Conservation (phyloP, 1,284 basidiomycete species). For the Heterobasidion annosum region DNA sequence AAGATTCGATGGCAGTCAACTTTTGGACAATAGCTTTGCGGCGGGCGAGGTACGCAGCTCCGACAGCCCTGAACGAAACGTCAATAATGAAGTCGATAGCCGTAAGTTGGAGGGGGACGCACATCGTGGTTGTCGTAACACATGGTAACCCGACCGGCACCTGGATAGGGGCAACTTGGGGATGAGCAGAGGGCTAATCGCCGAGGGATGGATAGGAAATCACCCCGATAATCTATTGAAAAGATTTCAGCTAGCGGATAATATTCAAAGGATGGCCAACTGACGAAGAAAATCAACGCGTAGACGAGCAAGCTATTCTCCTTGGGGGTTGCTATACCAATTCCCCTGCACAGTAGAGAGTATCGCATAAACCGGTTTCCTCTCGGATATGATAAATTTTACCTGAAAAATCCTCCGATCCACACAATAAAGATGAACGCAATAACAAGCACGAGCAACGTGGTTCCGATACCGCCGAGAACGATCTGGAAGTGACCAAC, state of each 20-base stretch:
- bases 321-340: conserved; percentile 32
- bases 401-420: conserved; percentile 39
- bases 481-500: conserved; percentile 43
- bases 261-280: not conserved
- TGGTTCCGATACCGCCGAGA: conserved; percentile 37
- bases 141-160: conserved; percentile 43
- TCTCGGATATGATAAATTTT: conserved; percentile 2
- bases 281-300: conserved; percentile 28
- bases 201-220: not conserved
- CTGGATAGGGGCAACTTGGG: not conserved
- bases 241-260: not conserved
- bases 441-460: conserved; percentile 39
- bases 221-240: conserved; percentile 30
- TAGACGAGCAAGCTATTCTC: conserved; percentile 43
- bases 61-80: conserved; percentile 25
- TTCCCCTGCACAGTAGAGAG: conserved; percentile 1
- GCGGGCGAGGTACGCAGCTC: conserved; percentile 44
- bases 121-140: conserved; percentile 32
- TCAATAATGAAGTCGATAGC: not conserved
- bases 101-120: not conserved
- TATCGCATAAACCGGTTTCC: not conserved
- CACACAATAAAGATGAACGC: conserved; percentile 36
- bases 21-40: conserved; percentile 54
- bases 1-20: conserved; percentile 47
- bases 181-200: too few species aligned